phyloP scores from a whole-genome alignment of 768 basidiomycete species.

The Tylopilus rubrobrunneus region DNA sequence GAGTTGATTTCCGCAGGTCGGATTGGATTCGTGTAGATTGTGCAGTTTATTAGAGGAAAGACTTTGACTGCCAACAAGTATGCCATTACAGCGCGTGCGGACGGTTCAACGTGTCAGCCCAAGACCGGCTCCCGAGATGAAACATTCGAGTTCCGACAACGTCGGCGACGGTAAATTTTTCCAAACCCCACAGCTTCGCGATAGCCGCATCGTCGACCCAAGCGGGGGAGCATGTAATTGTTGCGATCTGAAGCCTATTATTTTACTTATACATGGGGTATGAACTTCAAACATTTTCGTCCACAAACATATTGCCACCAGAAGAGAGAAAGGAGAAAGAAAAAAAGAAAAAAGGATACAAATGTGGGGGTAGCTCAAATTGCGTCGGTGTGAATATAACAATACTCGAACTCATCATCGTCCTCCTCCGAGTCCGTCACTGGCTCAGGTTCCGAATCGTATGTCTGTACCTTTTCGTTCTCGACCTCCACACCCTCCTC shows the following conservation, averaged over 20 bases:
- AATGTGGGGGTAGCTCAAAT: not conserved
- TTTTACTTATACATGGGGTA: not conserved
- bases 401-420: conserved; percentile 26
- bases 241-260: not conserved
- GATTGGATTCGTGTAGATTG: not conserved
- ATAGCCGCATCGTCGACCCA: no score
- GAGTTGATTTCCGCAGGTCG: not conserved
- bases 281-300: not conserved
- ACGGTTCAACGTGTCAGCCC: no score
- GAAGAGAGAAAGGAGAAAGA: not conserved
- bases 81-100: no score
- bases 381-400: conserved; percentile 12
- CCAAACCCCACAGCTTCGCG: no score
- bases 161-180: conserved; percentile 1
- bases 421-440: conserved; percentile 19
- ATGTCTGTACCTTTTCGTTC: conserved; percentile 12
- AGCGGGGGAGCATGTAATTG: not conserved
- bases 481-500: not conserved
- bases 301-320: not conserved
- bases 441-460: conserved; percentile 24
- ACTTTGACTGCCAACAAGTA: no score
- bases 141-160: conserved; percentile 8
- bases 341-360: not conserved
- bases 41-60: not conserved
- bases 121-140: not conserved